Conservation (phyloP, 805 yeast species). For the Barnettozyma salicaria region DNA sequence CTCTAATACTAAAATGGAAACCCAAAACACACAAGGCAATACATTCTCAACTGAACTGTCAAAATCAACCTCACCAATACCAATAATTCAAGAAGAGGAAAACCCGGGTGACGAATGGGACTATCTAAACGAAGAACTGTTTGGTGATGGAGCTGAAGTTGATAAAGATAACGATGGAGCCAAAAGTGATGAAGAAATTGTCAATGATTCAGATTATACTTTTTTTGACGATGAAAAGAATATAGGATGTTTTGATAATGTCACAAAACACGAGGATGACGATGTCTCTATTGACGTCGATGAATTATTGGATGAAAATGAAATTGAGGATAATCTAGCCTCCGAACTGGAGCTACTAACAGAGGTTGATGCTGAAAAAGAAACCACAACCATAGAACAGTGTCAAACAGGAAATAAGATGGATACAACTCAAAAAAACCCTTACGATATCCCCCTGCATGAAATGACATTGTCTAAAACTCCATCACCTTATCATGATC, state of each 20-base stretch:
- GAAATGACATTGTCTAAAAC: constrained; percentile 50
- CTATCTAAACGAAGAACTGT: constrained; percentile 29
- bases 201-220: constrained; percentile 26
- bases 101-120: constrained; percentile 22
- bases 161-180: constrained; percentile 27
- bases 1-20: constrained; percentile 5
- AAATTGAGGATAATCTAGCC: constrained; percentile 33
- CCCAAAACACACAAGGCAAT: background rate
- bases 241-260: too few species aligned
- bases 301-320: constrained; percentile 28
- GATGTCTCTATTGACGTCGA: constrained; percentile 25
- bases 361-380: constrained; percentile 1
- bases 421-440: constrained; percentile 8
- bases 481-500: constrained; percentile 59
- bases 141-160: constrained; percentile 25
- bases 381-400: background rate
- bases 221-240: constrained; percentile 27
- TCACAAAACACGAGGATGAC: too few species aligned
- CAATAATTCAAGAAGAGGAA: background rate
- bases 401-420: background rate
- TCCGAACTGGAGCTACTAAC: constrained; percentile 24
- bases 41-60: background rate
- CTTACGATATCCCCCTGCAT: constrained; percentile 49
- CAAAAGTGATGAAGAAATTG: constrained; percentile 26
- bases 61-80: background rate